These are phyloP conservation scores for Tranzscheliella williamsii DNA, from an alignment of 1,284 basidiomycete genomes.

Conservation along the genomic window DNA sequence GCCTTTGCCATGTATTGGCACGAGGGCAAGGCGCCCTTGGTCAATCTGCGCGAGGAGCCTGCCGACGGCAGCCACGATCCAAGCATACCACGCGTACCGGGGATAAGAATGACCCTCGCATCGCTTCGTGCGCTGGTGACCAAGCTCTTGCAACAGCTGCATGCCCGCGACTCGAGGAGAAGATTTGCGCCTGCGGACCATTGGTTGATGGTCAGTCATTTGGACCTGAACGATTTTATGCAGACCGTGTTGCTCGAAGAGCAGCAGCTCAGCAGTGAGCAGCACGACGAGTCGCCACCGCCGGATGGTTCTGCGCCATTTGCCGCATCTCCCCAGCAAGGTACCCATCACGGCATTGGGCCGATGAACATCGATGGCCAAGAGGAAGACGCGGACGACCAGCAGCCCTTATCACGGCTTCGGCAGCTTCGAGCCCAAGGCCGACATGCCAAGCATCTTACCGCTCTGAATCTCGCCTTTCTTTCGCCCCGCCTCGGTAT, in stretches of 20 bases:
- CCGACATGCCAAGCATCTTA: constrained; percentile 24
- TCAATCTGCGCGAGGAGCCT: constrained; percentile 17
- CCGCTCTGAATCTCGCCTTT: constrained; percentile 72
- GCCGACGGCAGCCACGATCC: not conserved
- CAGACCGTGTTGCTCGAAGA: constrained; percentile 74
- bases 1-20: constrained; percentile 80
- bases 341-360: too few species aligned
- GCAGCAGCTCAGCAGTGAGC: constrained; percentile 40
- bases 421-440: constrained; percentile 17
- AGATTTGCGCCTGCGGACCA: constrained; percentile 65
- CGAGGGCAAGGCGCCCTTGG: constrained; percentile 62
- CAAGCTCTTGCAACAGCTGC: constrained; percentile 53
- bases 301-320: not conserved
- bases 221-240: constrained; percentile 83
- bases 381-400: constrained; percentile 3
- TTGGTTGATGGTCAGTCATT: constrained; percentile 75
- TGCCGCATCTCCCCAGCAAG: not conserved
- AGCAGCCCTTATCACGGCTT: constrained; percentile 11
- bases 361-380: too few species aligned
- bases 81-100: constrained; percentile 27
- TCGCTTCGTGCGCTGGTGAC: constrained; percentile 45
- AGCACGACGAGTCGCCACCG: constrained; percentile 7
- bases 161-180: constrained; percentile 47
- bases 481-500: constrained; percentile 83
- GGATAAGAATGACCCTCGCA: constrained; percentile 37